Conservation (phyloP, 331 rosid genomes). For the Quercus lobata region DNA sequence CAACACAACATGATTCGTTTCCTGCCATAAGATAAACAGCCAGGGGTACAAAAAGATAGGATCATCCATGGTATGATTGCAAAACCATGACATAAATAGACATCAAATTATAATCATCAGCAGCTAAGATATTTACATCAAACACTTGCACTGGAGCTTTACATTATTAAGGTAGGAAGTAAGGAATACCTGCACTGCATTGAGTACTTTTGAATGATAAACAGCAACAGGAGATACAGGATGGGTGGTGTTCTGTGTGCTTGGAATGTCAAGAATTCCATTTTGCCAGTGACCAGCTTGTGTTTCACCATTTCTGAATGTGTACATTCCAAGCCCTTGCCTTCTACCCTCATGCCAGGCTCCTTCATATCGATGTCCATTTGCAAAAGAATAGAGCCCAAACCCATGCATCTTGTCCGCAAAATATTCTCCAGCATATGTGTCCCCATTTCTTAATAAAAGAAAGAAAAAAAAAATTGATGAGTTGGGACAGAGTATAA, state of each 20-base stretch:
- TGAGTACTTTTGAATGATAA: constrained; percentile 86
- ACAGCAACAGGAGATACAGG: constrained; percentile 89
- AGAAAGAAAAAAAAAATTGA: constrained; percentile 1
- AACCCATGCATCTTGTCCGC: constrained; percentile 97
- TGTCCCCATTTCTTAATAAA: constrained; percentile 75
- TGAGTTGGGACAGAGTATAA: constrained; percentile 2
- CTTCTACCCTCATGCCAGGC: constrained; percentile 99
- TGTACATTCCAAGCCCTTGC: constrained; percentile 98
- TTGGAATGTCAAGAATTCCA: constrained; percentile 82
- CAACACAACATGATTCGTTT: background rate
- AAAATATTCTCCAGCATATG: constrained; percentile 90
- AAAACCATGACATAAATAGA: background rate
- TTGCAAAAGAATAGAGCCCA: constrained; percentile 86
- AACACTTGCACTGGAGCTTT: background rate
- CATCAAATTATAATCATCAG: background rate
- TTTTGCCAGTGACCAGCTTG: constrained; percentile 99
- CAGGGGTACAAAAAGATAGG: background rate
- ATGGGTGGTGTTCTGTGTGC: constrained; percentile 62
- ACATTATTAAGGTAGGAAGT: background rate
- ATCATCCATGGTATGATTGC: background rate
- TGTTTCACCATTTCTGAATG: constrained; percentile 92
- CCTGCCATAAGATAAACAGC: background rate
- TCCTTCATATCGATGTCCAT: constrained; percentile 91
- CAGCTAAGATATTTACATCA: background rate
- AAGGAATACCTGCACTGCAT: constrained; percentile 77